A percentile compares a stretch with the other conserved stretches of the same genome.
Evolutionary conservation across 106 monocot species (phyloP).

Genomic region (Agapanthus africanus): DNA sequence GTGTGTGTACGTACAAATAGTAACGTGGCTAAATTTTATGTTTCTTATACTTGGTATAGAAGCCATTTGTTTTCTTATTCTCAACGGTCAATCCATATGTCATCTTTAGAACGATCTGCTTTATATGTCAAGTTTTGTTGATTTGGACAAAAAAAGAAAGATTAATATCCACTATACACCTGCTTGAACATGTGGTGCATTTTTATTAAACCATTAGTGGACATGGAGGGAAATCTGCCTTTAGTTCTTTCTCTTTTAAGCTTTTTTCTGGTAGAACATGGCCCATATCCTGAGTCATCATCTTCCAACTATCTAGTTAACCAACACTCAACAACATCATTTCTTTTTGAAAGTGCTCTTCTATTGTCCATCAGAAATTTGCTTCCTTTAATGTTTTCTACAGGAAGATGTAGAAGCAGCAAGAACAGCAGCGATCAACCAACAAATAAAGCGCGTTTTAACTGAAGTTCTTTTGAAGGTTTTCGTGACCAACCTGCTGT

Average conservation of each 20-base stretch:
- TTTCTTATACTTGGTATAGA: too few relatives aligned
- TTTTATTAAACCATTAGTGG: too few relatives aligned
- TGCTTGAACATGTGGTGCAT: too few relatives aligned
- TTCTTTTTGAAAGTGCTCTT: neutral
- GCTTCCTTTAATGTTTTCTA: slow-evolving; percentile 3
- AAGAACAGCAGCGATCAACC: slow-evolving; percentile 57
- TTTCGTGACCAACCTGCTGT: neutral
- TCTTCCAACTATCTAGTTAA: neutral
- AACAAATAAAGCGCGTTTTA: slow-evolving; percentile 69
- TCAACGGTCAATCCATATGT: too few relatives aligned
- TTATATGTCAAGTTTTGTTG: too few relatives aligned
- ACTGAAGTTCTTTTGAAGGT: slow-evolving; percentile 82
- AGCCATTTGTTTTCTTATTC: too few relatives aligned
- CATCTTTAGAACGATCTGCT: too few relatives aligned
- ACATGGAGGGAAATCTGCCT: too few relatives aligned
- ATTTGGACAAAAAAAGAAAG: too few relatives aligned
- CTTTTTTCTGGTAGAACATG: neutral
- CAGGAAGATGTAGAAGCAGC: slow-evolving; percentile 65
- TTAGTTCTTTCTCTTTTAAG: neutral
- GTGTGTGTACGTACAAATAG: too few relatives aligned
- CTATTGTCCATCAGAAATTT: neutral
- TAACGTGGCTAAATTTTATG: too few relatives aligned
- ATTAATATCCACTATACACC: too few relatives aligned
- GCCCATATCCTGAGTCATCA: neutral
- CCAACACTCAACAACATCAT: neutral